Evolutionary conservation across 2,329 filamentous ascomycete species (phyloP).

Genomic region (Cercospora zeae-maydis): DNA sequence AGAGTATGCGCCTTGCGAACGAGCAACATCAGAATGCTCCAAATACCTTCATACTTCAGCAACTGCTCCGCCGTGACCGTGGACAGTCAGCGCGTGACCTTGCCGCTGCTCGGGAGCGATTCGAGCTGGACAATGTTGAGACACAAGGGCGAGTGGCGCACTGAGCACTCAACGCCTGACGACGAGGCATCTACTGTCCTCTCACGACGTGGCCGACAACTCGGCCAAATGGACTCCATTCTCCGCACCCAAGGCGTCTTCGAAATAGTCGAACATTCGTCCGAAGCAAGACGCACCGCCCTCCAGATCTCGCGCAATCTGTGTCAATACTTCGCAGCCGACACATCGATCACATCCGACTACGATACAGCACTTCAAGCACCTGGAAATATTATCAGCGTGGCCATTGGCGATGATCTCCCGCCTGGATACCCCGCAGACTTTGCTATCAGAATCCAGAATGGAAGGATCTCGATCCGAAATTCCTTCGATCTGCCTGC

Average conservation of each 20-base stretch:
- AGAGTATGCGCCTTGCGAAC: constrained; percentile 41
- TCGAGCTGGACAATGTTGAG: neutral
- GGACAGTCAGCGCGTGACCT: constrained; percentile 13
- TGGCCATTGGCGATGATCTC: constrained; percentile 34
- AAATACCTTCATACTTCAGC: constrained; percentile 19
- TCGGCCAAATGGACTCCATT: constrained; percentile 54
- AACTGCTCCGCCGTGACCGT: constrained; percentile 22
- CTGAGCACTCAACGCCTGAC: neutral
- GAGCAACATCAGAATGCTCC: constrained; percentile 41
- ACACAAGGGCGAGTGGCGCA: constrained; percentile 4
- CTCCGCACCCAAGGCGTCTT: constrained; percentile 49
- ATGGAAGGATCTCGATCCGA: constrained; percentile 12
- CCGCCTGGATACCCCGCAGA: constrained; percentile 21
- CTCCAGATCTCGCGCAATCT: constrained; percentile 57
- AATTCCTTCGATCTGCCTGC: neutral
- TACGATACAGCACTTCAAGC: constrained; percentile 20
- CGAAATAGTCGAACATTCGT: constrained; percentile 39
- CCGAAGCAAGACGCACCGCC: constrained; percentile 40
- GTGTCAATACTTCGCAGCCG: constrained; percentile 56
- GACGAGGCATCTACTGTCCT: neutral
- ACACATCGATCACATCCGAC: constrained; percentile 42
- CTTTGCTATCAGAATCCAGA: constrained; percentile 34
- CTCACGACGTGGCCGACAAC: constrained; percentile 46
- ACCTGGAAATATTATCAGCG: constrained; percentile 47
- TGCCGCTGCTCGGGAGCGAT: neutral